Evolutionary conservation across 2,329 filamentous ascomycete species (phyloP).

Genomic region (Acarospora socialis): DNA sequence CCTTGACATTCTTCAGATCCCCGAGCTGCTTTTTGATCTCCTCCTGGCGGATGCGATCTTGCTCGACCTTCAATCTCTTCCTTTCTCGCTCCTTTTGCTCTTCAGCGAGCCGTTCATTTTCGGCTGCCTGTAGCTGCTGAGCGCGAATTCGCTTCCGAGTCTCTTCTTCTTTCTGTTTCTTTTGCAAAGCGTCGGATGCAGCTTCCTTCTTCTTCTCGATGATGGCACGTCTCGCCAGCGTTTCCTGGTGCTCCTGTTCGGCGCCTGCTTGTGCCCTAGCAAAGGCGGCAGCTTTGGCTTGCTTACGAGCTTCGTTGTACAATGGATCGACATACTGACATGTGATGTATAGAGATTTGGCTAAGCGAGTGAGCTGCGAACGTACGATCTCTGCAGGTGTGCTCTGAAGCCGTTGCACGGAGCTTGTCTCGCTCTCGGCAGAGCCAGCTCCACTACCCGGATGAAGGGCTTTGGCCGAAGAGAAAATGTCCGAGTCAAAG

Average conservation of each 20-base stretch:
- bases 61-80: slow-evolving; percentile 71
- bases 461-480: slow-evolving; percentile 83
- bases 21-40: slow-evolving; percentile 86
- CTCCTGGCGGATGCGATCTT: slow-evolving; percentile 78
- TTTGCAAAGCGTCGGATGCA: slow-evolving; percentile 74
- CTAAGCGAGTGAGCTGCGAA: slow-evolving; percentile 80
- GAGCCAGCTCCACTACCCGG: slow-evolving; percentile 73
- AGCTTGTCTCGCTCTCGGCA: slow-evolving; percentile 68
- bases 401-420: slow-evolving; percentile 89
- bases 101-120: slow-evolving; percentile 75
- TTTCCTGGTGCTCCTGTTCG: slow-evolving; percentile 81
- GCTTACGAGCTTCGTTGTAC: slow-evolving; percentile 68
- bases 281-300: slow-evolving; percentile 66
- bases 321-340: slow-evolving; percentile 90
- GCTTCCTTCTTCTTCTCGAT: slow-evolving; percentile 97
- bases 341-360: slow-evolving; percentile 80
- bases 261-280: slow-evolving; percentile 72
- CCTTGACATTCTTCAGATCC: slow-evolving; percentile 81
- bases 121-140: slow-evolving; percentile 77
- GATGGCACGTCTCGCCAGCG: slow-evolving; percentile 69
- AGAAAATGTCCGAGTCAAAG: slow-evolving; percentile 97
- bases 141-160: slow-evolving; percentile 74
- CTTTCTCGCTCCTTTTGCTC: slow-evolving; percentile 85
- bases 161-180: slow-evolving; percentile 84
- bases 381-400: slow-evolving; percentile 96